Percentiles rank a stretch among this genome's conserved stretches.
These are phyloP conservation scores for Termitomyces sp. DNA, from an alignment of 768 basidiomycete species.

Conservation along the genomic window DNA sequence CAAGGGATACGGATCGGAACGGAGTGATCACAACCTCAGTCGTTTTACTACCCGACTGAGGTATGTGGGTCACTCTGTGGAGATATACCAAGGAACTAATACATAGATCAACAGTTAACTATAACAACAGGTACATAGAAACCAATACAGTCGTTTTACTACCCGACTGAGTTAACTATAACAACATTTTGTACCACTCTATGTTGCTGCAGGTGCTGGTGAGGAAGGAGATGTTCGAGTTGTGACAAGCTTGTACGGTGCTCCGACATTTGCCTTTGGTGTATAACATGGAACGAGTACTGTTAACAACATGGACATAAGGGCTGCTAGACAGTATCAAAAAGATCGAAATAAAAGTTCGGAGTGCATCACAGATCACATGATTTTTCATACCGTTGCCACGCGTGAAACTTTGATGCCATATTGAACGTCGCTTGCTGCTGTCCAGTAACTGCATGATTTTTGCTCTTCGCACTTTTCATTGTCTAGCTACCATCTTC, in stretches of 20 bases:
- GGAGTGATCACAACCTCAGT: no score
- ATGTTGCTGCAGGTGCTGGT: slow-evolving; percentile 71
- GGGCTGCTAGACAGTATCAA: no score
- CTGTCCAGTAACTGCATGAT: slow-evolving; percentile 10
- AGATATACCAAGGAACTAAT: no score
- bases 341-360: background rate
- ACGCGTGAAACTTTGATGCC: slow-evolving; percentile 11
- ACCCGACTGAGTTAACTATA: no score
- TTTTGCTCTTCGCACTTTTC: slow-evolving; percentile 4
- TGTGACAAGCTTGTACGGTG: slow-evolving; percentile 48
- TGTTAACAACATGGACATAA: background rate
- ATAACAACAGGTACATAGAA: no score
- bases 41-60: no score
- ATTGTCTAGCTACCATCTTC: background rate
- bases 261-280: slow-evolving; percentile 64
- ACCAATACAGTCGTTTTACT: no score
- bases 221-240: slow-evolving; percentile 46
- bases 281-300: slow-evolving; percentile 20
- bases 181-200: slow-evolving; percentile 69
- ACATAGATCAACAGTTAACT: no score
- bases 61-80: no score
- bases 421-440: slow-evolving; percentile 8
- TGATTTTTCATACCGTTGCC: slow-evolving; percentile 9
- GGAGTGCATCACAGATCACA: slow-evolving; percentile 1
- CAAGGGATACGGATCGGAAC: no score